Conservation (phyloP, 129 eudicot species). For the Chrysanthemum lavandulifolium region DNA sequence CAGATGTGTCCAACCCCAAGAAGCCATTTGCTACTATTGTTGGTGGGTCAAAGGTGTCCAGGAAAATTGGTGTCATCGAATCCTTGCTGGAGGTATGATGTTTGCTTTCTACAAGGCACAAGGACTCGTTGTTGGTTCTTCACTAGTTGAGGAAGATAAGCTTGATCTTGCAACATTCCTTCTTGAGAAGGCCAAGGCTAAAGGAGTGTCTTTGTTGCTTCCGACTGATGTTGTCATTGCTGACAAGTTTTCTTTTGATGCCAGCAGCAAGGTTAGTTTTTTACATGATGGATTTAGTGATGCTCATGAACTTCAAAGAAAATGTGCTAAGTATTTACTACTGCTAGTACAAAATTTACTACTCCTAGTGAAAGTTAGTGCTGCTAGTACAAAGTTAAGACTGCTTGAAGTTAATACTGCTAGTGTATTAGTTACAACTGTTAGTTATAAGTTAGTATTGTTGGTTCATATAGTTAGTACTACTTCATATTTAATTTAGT, state of each 20-base stretch:
- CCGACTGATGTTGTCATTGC: conserved; percentile 87
- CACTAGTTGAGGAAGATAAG: conserved; percentile 90
- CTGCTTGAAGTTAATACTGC: no score
- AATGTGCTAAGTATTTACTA: no score
- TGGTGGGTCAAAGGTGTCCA: conserved; percentile 91
- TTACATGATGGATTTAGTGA: neutral
- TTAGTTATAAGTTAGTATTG: no score
- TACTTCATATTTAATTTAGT: no score
- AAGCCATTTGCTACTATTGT: conserved; percentile 95
- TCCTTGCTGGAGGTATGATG: conserved; percentile 92
- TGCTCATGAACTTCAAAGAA: no score
- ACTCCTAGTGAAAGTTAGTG: no score
- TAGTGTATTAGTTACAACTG: no score
- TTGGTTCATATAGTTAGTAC: no score
- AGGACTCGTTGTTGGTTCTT: conserved; percentile 71
- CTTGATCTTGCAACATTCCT: conserved; percentile 90
- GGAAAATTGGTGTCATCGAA: conserved; percentile 81
- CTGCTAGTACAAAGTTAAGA: no score
- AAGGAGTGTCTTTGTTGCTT: conserved; percentile 74
- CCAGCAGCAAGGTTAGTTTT: conserved; percentile 72
- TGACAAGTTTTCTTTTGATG: conserved; percentile 86
- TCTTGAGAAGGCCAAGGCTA: conserved; percentile 80
- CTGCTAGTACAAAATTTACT: no score
- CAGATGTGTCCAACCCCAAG: conserved; percentile 82
- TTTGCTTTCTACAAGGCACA: conserved; percentile 85